Conservation (phyloP, 1,284 basidiomycete species). For the Austroboletus niveus region DNA sequence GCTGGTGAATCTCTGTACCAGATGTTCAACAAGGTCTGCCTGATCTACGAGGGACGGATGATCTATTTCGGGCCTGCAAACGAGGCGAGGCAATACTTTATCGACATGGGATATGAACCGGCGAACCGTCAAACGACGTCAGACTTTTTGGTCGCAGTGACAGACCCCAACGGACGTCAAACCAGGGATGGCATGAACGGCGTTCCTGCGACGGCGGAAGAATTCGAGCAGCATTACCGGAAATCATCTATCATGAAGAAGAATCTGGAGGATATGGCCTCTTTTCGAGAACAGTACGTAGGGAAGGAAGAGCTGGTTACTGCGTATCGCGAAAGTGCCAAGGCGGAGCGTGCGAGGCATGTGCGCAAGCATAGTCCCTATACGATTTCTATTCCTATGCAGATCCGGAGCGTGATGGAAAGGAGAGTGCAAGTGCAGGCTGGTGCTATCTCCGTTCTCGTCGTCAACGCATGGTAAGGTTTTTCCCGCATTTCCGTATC, state of each 20-base stretch:
- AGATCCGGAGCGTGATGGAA: conserved; percentile 63
- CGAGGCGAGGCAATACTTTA: conserved; percentile 64
- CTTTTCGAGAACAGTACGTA: conserved; percentile 36
- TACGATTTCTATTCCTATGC: conserved; percentile 53
- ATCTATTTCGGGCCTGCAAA: conserved; percentile 67
- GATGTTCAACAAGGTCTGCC: conserved; percentile 67
- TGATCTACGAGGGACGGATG: conserved; percentile 72
- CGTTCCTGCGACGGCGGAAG: conserved; percentile 59
- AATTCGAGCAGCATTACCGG: conserved; percentile 49
- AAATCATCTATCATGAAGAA: conserved; percentile 26
- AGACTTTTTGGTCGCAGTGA: conserved; percentile 67
- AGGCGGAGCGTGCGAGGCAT: conserved; percentile 49
- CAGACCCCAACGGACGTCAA: conserved; percentile 58
- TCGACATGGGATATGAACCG: conserved; percentile 66
- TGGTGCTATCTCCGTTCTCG: conserved; percentile 49
- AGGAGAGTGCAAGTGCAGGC: conserved; percentile 66
- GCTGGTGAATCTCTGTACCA: conserved; percentile 53
- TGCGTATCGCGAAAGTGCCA: conserved; percentile 49
- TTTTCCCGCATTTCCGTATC: not conserved
- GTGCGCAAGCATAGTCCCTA: conserved; percentile 43
- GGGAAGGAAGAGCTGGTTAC: conserved; percentile 35
- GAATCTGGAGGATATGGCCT: conserved; percentile 38
- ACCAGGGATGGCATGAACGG: conserved; percentile 46
- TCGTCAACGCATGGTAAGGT: conserved; percentile 36
- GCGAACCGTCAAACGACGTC: conserved; percentile 61